A percentile compares a stretch with the other conserved stretches of the same genome.
phyloP scores from a whole-genome alignment of 1,284 basidiomycete species.

The Fomitopsis betulina region DNA sequence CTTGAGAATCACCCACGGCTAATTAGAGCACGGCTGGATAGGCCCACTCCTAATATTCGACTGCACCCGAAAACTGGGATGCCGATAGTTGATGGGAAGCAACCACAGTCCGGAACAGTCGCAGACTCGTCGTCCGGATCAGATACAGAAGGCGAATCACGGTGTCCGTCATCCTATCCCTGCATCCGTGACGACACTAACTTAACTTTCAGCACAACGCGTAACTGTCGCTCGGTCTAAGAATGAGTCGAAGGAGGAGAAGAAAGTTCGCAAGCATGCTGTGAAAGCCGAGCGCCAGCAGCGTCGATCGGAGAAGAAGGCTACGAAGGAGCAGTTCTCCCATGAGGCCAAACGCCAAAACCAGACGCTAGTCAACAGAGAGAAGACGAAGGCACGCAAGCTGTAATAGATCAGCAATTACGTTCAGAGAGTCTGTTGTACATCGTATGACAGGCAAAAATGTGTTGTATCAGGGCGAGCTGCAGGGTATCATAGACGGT shows the following conservation, averaged over 20 bases:
- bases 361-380: conserved; percentile 45
- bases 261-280: conserved; percentile 83
- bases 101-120: conserved; percentile 9
- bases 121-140: conserved; percentile 11
- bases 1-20: conserved; percentile 91
- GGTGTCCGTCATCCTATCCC: conserved; percentile 17
- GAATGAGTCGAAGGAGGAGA: conserved; percentile 82
- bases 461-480: background rate
- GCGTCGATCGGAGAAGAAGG: conserved; percentile 80
- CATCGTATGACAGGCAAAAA: background rate
- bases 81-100: conserved; percentile 46
- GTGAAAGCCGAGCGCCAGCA: conserved; percentile 79
- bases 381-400: conserved; percentile 31
- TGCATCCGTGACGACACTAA: conserved; percentile 4
- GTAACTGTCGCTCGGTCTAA: conserved; percentile 65
- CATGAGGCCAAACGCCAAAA: conserved; percentile 74
- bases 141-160: conserved; percentile 32
- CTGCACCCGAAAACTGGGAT: conserved; percentile 76
- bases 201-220: conserved; percentile 24
- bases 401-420: conserved; percentile 16
- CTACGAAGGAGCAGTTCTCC: conserved; percentile 70
- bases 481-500: conserved; percentile 14
- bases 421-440: background rate
- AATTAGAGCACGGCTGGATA: conserved; percentile 62
- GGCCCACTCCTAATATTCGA: conserved; percentile 56